Percentiles rank a stretch among this genome's conserved stretches.
phyloP scores from a whole-genome alignment of 257 asterid species.

The Ballota nigra region DNA sequence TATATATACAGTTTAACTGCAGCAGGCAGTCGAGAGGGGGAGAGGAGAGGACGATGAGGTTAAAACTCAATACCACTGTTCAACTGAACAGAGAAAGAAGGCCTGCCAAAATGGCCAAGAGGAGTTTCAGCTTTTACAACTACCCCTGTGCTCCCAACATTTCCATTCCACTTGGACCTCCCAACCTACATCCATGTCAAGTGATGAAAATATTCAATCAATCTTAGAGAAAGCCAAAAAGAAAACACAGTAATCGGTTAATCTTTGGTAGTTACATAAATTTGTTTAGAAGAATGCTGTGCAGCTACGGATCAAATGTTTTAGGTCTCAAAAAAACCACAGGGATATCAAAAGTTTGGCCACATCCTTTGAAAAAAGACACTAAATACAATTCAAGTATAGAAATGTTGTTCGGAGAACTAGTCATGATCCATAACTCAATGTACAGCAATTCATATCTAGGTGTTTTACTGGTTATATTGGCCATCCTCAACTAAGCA shows the following conservation, averaged over 20 bases:
- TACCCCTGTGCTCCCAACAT: conserved; percentile 78
- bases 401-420: background rate
- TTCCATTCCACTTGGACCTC: conserved; percentile 94
- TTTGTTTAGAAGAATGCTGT: background rate
- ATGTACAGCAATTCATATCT: background rate
- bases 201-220: background rate
- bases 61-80: conserved; percentile 87
- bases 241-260: background rate
- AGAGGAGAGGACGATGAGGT: background rate
- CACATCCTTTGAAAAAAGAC: background rate
- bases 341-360: background rate
- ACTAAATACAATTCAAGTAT: background rate
- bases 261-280: background rate
- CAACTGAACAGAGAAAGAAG: conserved; percentile 78
- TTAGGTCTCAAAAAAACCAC: background rate
- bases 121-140: conserved; percentile 87
- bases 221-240: background rate
- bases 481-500: background rate
- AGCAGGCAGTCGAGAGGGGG: background rate
- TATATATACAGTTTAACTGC: conserved; percentile 33
- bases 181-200: conserved; percentile 63
- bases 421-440: background rate
- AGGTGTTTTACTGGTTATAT: background rate
- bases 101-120: conserved; percentile 58
- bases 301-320: background rate